Evolutionary conservation across 2,329 filamentous ascomycete species (phyloP).

Genomic region (Mollisia scopiformis): DNA sequence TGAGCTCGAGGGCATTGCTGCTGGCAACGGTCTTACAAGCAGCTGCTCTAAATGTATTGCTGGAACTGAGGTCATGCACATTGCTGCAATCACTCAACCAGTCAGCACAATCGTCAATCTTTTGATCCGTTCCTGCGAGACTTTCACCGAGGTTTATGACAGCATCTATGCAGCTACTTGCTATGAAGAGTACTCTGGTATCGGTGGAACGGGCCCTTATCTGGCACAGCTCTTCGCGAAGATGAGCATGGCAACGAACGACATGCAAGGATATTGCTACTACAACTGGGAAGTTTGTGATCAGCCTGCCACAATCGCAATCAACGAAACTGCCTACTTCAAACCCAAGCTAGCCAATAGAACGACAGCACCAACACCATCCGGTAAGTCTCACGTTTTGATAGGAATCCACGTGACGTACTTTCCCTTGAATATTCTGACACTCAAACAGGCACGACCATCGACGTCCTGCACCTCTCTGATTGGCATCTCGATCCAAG

Average conservation of each 20-base stretch:
- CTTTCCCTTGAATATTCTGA: neutral
- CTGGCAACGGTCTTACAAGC: neutral
- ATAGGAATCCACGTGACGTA: neutral
- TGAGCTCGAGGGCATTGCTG: neutral
- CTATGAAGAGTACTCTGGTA: neutral
- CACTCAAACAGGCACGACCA: neutral
- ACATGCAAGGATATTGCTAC: neutral
- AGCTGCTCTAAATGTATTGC: neutral
- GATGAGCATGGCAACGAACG: neutral
- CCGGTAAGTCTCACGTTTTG: neutral
- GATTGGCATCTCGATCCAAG: conserved; percentile 37
- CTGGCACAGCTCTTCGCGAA: neutral
- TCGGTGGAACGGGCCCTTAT: neutral
- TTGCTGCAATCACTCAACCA: neutral
- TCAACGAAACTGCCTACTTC: neutral
- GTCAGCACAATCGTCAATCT: neutral
- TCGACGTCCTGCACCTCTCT: conserved; percentile 35
- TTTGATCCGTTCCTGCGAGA: neutral
- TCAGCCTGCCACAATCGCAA: neutral
- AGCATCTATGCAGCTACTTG: neutral
- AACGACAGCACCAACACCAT: neutral
- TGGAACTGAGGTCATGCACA: neutral
- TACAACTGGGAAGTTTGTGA: neutral
- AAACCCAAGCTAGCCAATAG: neutral
- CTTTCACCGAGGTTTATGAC: neutral